These are phyloP conservation scores for Ogataea ramenticola DNA, from an alignment of 805 yeast genomes.

Conservation along the genomic window DNA sequence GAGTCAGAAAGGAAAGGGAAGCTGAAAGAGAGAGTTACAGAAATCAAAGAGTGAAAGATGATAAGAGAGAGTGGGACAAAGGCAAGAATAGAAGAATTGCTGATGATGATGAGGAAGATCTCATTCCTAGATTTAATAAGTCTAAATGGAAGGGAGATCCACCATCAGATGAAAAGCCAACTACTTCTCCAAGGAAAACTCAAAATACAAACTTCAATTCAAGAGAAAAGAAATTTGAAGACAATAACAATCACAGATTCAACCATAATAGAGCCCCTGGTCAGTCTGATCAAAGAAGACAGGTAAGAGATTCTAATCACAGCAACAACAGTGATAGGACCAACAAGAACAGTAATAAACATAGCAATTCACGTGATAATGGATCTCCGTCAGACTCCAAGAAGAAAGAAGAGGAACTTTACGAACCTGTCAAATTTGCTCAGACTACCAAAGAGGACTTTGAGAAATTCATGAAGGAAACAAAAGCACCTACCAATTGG, in stretches of 20 bases:
- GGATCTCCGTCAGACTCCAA: too few species aligned
- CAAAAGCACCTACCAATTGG: not conserved
- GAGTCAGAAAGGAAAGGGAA: not conserved
- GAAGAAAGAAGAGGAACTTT: not conserved
- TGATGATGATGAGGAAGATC: conserved; percentile 1
- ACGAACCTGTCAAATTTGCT: not conserved
- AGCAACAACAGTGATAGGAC: not conserved
- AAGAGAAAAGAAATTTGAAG: not conserved
- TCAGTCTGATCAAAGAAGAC: not conserved
- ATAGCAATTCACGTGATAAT: too few species aligned
- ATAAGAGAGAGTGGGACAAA: not conserved
- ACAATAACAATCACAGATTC: not conserved
- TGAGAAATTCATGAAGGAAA: not conserved
- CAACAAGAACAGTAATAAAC: too few species aligned
- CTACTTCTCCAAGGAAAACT: not conserved
- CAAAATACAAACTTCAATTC: not conserved
- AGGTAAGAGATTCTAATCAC: not conserved
- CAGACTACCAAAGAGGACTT: not conserved
- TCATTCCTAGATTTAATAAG: not conserved
- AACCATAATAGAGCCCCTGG: not conserved
- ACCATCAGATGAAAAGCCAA: not conserved
- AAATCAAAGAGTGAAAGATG: not conserved
- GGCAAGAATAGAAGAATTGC: not conserved
- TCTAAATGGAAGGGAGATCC: not conserved
- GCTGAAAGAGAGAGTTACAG: not conserved